Base-by-base conservation (phyloP, 139 green algal genomes). In the Picochlorum sp. region DNA sequence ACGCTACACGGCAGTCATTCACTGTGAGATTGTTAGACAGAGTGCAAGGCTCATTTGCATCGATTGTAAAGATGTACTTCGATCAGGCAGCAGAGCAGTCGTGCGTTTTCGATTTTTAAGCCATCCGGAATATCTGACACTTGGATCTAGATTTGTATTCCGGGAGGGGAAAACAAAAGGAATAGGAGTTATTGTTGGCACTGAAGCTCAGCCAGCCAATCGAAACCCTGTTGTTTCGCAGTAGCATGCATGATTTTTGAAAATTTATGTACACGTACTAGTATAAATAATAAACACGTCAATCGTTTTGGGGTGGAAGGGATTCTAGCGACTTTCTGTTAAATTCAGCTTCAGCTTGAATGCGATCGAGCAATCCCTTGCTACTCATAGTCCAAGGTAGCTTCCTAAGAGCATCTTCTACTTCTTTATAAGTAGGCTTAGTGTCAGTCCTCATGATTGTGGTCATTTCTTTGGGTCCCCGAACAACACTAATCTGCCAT, bases 61-160 rank as follows among this genome's bases (percentile, higher is more conserved):
- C 84, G 81, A 95, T 75, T n/a, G n/a, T n/a, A 68, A 68, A 0
- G 87, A 95, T 65, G 63, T 80, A 2, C 70, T 95, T 44, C 72
- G 87, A 24, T 79, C 61, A 33, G 87, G 87, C 4, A 85, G 93
- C 70, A 75, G 68, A 43, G 64, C 85, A 26, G 80, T 74, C 52
- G 85, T 95, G 41, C 80, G 85, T 40, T 96, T 95, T 77, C 64
- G 84, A 43, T 96, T 94, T 72, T 56, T 93, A 47, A 80, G 93
- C 65, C 71, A 78, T 22, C 88, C 88, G 10, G 88, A 96, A 70
- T 96, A 88, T 67, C 57, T 96, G 32, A 71, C 44, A 7, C 32
- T 61, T 12, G 84, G 83, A 44, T 85, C 79, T 0, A 75, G 87
- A 29, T 91, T 96, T 53, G 84, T 96, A 60, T 96, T 96, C 67